Conservation (phyloP, 2,329 filamentous ascomycete genomes). For the Lizonia empirigonia region DNA sequence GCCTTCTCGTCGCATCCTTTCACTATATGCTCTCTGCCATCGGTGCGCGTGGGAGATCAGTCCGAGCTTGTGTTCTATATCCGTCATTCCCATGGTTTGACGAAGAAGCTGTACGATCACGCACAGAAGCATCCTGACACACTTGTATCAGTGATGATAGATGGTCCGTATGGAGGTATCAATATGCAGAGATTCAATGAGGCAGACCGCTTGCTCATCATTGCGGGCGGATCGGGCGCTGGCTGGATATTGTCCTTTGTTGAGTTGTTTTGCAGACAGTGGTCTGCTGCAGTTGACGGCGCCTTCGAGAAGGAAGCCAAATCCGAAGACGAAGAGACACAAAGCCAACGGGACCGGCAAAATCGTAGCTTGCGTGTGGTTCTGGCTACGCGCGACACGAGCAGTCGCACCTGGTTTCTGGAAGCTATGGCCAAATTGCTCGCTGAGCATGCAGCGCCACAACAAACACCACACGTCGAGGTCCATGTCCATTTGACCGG, state of each 20-base stretch:
- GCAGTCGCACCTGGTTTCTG: constrained; percentile 2
- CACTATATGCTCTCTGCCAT: constrained; percentile 59
- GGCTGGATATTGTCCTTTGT: constrained; percentile 59
- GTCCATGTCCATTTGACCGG: constrained; percentile 4
- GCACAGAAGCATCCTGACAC: constrained; percentile 23
- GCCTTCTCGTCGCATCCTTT: constrained; percentile 60
- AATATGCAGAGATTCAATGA: constrained; percentile 36
- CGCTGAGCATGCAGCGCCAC: not conserved
- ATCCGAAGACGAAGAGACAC: not conserved
- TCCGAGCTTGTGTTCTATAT: constrained; percentile 61
- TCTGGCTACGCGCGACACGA: not conserved
- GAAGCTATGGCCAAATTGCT: not conserved
- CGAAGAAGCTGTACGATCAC: constrained; percentile 46
- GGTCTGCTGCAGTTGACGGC: too few relatives aligned
- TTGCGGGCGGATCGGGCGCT: constrained; percentile 63
- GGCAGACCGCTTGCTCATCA: constrained; percentile 53
- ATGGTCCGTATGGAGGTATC: constrained; percentile 65
- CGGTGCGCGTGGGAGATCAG: not conserved
- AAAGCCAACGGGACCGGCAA: rapidly evolving
- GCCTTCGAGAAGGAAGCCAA: not conserved
- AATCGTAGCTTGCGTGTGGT: not conserved
- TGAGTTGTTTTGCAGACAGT: constrained; percentile 36
- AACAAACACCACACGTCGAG: not conserved
- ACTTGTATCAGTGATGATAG: constrained; percentile 56
- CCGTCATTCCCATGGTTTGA: constrained; percentile 57